Conservation (phyloP, 306 rosid genomes). For the apple (Malus domestica) region DNA sequence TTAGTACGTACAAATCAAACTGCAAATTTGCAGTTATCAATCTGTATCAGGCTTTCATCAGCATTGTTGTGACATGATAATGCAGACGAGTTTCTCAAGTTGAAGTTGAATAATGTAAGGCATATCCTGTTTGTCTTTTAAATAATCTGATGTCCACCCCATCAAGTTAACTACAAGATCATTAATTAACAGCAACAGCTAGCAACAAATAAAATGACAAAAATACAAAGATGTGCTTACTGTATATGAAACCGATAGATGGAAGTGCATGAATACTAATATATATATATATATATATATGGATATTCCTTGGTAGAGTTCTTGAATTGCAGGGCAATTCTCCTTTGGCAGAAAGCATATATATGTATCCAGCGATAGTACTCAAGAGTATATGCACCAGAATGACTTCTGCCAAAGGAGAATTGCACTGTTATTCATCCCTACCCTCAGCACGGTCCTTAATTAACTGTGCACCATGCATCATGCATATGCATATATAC, state of each 20-base stretch:
- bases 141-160: neutral
- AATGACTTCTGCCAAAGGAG: constrained; percentile 55
- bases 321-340: constrained; percentile 82
- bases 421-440: constrained; percentile 59
- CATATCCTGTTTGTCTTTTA: neutral
- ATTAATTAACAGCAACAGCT: neutral
- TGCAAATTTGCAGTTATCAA: neutral
- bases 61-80: neutral
- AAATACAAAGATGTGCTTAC: neutral
- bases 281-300: neutral
- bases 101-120: neutral
- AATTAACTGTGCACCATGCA: neutral
- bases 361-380: neutral
- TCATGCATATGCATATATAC: neutral
- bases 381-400: constrained; percentile 10
- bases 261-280: neutral
- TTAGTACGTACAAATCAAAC: no score
- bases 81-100: neutral
- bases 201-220: neutral
- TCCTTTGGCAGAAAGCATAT: constrained; percentile 62
- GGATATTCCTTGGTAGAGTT: neutral
- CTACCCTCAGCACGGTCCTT: constrained; percentile 19
- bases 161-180: neutral
- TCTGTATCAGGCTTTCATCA: neutral
- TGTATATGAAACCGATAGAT: neutral